Conservation (phyloP, 208 protist genomes). For the Wallacemonas sp. region DNA sequence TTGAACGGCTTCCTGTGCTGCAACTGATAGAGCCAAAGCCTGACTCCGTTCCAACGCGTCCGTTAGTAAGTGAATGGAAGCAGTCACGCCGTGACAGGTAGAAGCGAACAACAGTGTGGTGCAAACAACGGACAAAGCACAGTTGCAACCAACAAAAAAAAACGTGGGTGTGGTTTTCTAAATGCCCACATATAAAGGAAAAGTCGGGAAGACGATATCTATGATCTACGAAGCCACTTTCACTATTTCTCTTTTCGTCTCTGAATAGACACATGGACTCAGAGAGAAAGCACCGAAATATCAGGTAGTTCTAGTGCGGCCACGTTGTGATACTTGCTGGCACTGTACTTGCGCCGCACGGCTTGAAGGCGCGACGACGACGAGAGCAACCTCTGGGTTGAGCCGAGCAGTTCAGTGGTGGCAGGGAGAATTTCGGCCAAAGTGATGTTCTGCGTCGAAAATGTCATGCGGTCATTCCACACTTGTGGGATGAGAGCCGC, state of each 20-base stretch:
- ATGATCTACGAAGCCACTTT: neutral
- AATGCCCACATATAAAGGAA: too few relatives aligned
- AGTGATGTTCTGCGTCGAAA: constrained; percentile 35
- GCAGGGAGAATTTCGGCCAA: constrained; percentile 40
- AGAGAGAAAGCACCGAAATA: constrained; percentile 15
- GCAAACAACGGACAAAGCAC: too few relatives aligned
- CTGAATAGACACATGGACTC: constrained; percentile 3
- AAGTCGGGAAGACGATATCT: constrained; percentile 7
- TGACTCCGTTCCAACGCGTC: too few relatives aligned
- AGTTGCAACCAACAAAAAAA: too few relatives aligned
- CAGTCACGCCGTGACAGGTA: too few relatives aligned
- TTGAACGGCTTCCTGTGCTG: too few relatives aligned
- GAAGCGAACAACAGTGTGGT: too few relatives aligned
- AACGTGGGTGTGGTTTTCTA: too few relatives aligned
- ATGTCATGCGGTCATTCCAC: constrained; percentile 46
- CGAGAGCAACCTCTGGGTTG: constrained; percentile 50
- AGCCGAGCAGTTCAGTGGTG: constrained; percentile 46
- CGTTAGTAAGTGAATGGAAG: too few relatives aligned
- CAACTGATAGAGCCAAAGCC: too few relatives aligned
- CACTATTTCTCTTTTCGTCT: neutral
- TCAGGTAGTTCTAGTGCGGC: constrained; percentile 50
- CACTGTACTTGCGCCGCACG: constrained; percentile 60
- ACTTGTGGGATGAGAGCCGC: constrained; percentile 12
- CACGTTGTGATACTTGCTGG: constrained; percentile 39
- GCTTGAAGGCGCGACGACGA: constrained; percentile 60